Conservation (phyloP, 495 filamentous ascomycete genomes). For the Entonaema liquescens region DNA sequence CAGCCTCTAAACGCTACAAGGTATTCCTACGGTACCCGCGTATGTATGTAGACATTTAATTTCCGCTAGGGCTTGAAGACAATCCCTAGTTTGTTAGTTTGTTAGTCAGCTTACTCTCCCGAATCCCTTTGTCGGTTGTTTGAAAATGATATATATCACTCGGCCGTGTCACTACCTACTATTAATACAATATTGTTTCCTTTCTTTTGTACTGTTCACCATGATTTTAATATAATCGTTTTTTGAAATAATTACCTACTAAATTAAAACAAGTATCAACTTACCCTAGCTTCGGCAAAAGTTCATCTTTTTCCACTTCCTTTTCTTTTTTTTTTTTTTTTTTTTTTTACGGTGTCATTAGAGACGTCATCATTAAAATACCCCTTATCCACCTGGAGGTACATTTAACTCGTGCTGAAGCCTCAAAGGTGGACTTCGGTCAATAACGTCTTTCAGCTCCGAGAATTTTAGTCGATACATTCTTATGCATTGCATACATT, state of each 20-base stretch:
- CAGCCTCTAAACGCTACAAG: conserved; percentile 13
- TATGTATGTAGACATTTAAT: not conserved
- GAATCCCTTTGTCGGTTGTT: not conserved
- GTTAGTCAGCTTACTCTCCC: not conserved
- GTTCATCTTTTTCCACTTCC: not conserved
- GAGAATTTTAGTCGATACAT: conserved; percentile 12
- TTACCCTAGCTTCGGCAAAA: not conserved
- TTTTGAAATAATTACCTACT: not conserved
- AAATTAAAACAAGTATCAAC: not conserved
- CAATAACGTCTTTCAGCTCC: conserved; percentile 22
- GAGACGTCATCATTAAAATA: conserved; percentile 2
- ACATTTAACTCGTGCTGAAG: not conserved
- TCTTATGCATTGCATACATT: conserved; percentile 2
- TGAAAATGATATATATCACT: not conserved
- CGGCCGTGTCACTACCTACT: not conserved
- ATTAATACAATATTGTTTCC: not conserved
- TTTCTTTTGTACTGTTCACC: not conserved
- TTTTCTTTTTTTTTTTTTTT: not conserved
- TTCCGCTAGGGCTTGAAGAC: not conserved
- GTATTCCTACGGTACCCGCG: not conserved
- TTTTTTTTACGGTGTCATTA: not conserved
- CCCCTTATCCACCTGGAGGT: not conserved
- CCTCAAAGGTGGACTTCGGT: conserved; percentile 23
- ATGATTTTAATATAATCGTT: not conserved
- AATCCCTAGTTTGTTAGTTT: not conserved